These are phyloP conservation scores for Leccinum laetum DNA, from an alignment of 1,284 basidiomycete species.

Conservation along the genomic window DNA sequence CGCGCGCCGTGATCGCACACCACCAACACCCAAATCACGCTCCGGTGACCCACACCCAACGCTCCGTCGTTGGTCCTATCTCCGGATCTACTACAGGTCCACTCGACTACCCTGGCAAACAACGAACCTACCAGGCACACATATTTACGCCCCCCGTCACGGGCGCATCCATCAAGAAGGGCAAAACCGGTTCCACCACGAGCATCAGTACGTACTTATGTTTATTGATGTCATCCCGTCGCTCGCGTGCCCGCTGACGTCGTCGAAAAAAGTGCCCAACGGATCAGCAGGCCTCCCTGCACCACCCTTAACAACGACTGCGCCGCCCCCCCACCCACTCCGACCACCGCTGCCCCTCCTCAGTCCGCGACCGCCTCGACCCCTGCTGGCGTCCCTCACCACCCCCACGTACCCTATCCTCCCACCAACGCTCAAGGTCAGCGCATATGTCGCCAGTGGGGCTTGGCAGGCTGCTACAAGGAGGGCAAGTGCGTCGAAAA, in stretches of 20 bases:
- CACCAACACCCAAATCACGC: slow-evolving; percentile 31
- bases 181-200: slow-evolving; percentile 38
- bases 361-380: slow-evolving; percentile 9
- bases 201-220: slow-evolving; percentile 20
- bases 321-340: slow-evolving; percentile 18
- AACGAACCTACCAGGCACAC: slow-evolving; percentile 59
- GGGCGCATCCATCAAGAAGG: slow-evolving; percentile 65
- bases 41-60: slow-evolving; percentile 16
- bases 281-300: slow-evolving; percentile 23
- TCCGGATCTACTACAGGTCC: slow-evolving; percentile 27
- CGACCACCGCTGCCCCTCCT: slow-evolving; percentile 13
- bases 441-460: slow-evolving; percentile 74
- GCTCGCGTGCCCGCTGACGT: slow-evolving; percentile 17
- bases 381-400: not conserved
- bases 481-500: slow-evolving; percentile 85
- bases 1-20: slow-evolving; percentile 32
- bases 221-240: not conserved
- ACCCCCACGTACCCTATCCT: slow-evolving; percentile 21
- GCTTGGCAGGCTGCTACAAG: slow-evolving; percentile 69
- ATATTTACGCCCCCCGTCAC: slow-evolving; percentile 69
- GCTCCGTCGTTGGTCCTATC: slow-evolving; percentile 20
- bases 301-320: slow-evolving; percentile 18
- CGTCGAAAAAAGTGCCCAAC: slow-evolving; percentile 20
- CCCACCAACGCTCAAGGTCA: slow-evolving; percentile 64
- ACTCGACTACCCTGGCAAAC: slow-evolving; percentile 32